Evolutionary conservation across 148 eudicot genomes (phyloP).

Genomic region (Oxyria digyna): DNA sequence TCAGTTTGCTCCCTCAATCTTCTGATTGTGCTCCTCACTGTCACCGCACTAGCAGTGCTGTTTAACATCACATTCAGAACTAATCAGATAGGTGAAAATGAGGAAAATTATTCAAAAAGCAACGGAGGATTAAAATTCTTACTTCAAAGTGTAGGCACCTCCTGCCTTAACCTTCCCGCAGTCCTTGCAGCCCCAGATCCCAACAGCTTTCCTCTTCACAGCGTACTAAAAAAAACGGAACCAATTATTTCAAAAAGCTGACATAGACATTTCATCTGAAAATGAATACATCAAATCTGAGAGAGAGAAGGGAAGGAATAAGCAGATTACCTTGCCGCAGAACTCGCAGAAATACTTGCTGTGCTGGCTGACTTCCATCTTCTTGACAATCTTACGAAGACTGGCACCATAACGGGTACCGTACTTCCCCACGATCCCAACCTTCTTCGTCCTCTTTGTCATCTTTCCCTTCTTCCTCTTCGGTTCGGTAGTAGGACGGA

Average conservation of each 20-base stretch:
- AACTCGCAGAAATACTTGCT: conserved; percentile 95
- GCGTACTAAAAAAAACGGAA: conserved; percentile 40
- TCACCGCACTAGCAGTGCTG: conserved; percentile 90
- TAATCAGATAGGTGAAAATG: neutral
- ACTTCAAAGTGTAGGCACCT: conserved; percentile 83
- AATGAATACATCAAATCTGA: neutral
- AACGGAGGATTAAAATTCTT: neutral
- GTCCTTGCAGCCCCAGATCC: conserved; percentile 98
- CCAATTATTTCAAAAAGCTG: neutral
- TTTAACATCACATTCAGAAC: neutral
- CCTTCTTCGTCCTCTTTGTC: conserved; percentile 6
- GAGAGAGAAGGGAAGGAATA: neutral
- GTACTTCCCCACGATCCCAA: conserved; percentile 49
- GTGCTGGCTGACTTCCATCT: conserved; percentile 95
- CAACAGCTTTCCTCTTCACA: conserved; percentile 82
- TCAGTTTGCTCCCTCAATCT: conserved; percentile 89
- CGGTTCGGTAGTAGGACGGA: neutral
- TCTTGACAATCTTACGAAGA: conserved; percentile 91
- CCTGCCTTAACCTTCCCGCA: conserved; percentile 92
- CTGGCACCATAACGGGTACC: conserved; percentile 97
- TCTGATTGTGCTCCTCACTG: conserved; percentile 85
- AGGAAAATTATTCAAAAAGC: neutral
- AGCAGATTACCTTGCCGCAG: conserved; percentile 61
- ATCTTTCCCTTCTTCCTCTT: neutral
- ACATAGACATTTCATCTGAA: neutral